These are phyloP conservation scores for Coemansia sp. DNA, from an alignment of 192 early-diverging fungal genomes.

Conservation along the genomic window DNA sequence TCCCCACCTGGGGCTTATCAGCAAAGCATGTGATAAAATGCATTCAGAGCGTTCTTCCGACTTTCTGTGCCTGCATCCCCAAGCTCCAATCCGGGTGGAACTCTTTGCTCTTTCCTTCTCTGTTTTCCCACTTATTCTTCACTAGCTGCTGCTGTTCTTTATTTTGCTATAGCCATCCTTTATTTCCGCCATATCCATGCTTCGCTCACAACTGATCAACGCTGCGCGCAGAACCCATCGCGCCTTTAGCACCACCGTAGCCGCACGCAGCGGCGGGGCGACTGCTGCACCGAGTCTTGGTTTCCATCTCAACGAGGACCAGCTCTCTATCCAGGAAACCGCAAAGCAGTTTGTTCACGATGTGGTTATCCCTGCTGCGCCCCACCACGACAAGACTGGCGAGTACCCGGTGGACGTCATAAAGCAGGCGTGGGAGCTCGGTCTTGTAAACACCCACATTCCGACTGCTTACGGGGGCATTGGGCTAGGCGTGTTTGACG, in stretches of 20 bases:
- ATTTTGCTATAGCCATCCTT: background rate
- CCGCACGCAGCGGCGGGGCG: slow-evolving; percentile 17
- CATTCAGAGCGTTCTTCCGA: too few relatives aligned
- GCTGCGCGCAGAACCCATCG: slow-evolving; percentile 33
- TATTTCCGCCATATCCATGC: slow-evolving; percentile 21
- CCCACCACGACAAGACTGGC: slow-evolving; percentile 90
- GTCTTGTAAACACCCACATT: slow-evolving; percentile 89
- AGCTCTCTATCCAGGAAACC: slow-evolving; percentile 82
- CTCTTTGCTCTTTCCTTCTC: background rate
- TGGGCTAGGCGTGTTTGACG: slow-evolving; percentile 85
- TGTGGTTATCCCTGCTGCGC: slow-evolving; percentile 87
- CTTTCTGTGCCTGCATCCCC: too few relatives aligned
- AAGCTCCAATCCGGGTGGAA: background rate
- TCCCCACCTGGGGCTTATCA: too few relatives aligned
- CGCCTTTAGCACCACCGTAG: slow-evolving; percentile 34
- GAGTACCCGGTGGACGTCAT: slow-evolving; percentile 86
- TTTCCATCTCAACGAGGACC: slow-evolving; percentile 82
- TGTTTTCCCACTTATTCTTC: background rate
- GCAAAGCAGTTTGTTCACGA: slow-evolving; percentile 87
- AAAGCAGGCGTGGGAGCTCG: slow-evolving; percentile 90
- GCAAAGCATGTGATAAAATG: too few relatives aligned
- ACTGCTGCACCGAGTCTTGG: slow-evolving; percentile 24
- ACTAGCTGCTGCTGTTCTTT: background rate
- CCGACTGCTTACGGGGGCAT: slow-evolving; percentile 82
- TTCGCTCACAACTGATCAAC: slow-evolving; percentile 25